These are phyloP conservation scores for Boletus pseudopeckii DNA, from an alignment of 768 basidiomycete species.

Conservation along the genomic window DNA sequence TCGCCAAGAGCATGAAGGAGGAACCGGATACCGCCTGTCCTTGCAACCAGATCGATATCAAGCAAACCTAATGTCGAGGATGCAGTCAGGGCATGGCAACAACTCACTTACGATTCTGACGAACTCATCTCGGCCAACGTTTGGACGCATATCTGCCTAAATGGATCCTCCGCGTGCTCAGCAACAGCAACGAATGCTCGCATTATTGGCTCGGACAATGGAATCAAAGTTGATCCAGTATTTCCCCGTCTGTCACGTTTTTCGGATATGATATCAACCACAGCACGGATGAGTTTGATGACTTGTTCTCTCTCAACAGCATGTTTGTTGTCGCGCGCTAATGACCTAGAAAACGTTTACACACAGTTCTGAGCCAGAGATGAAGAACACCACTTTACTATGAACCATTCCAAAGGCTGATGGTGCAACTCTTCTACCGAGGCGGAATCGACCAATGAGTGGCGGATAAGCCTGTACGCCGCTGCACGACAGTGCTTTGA, in stretches of 20 bases:
- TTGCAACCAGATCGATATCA: slow-evolving; percentile 77
- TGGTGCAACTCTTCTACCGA: slow-evolving; percentile 62
- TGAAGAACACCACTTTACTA: slow-evolving; percentile 66
- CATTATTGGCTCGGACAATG: slow-evolving; percentile 73
- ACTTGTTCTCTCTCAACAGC: slow-evolving; percentile 88
- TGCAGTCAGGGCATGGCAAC: slow-evolving; percentile 7
- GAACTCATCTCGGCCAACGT: slow-evolving; percentile 87
- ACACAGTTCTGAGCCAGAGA: neutral
- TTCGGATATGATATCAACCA: slow-evolving; percentile 73
- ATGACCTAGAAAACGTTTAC: slow-evolving; percentile 48
- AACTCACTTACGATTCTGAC: slow-evolving; percentile 26
- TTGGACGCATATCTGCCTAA: slow-evolving; percentile 77
- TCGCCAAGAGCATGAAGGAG: slow-evolving; percentile 87
- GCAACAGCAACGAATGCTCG: slow-evolving; percentile 91
- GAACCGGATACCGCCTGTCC: slow-evolving; percentile 81
- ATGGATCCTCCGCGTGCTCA: slow-evolving; percentile 88
- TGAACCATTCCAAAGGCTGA: slow-evolving; percentile 80
- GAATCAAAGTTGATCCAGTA: slow-evolving; percentile 44
- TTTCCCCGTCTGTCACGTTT: slow-evolving; percentile 42
- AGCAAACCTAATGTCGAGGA: slow-evolving; percentile 61
- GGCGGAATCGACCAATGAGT: slow-evolving; percentile 69
- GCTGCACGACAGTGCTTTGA: slow-evolving; percentile 74
- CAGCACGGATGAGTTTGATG: slow-evolving; percentile 80
- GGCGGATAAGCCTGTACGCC: slow-evolving; percentile 80
- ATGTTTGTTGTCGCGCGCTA: slow-evolving; percentile 81